Base-by-base conservation (phyloP, 257 asterid species). In the Primulina eburnea region DNA sequence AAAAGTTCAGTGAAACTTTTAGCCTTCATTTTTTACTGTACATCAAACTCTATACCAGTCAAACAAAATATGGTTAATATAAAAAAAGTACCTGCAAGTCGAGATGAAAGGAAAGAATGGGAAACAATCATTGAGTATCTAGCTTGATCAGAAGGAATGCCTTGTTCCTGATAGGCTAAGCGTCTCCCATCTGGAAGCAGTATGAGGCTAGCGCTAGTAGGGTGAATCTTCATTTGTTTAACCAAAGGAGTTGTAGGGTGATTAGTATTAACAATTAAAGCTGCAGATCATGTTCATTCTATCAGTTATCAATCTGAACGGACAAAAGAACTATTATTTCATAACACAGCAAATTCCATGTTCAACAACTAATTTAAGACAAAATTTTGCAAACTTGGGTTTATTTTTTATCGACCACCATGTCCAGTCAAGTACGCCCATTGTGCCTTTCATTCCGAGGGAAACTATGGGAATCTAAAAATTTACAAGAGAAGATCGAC, bases 101-200 rank as follows among this genome's bases (percentile, higher is more conserved):
- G 86, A 64, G 99, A 94, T 47, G 97, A 91, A 72, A 94, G 93
- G 80, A 91, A 91, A 20, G 96, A 82, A 79, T 91, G 99, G 40
- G 90, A 83, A 76, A 77, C 79, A 32, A 94, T 78, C 72, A 91
- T 72, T 11, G 97, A 87, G 76, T 79, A 79, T 87, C 99, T 85
- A 62, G 97, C 97, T 76, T 60, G 82, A 55, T 85, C 85, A 73
- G 96, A 81, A 14, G 95, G 72, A 78, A 94, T 92, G 4, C 99
- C 99, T 77, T 82, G 90, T 70, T 88, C 96, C 65, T 79, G 88
- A 82, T 89, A 89, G 73, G 97, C 97, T 81, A 91, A 73, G 76
- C 82, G 84, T 71, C 99, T 84, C 60, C 96, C 96, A 64, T 91
- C 96, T 3, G 99, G 99, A 73, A 94, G 99, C 80, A 88, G 60